Percentiles rank a stretch among this genome's conserved stretches.
Evolutionary conservation across 2,329 filamentous ascomycete genomes (phyloP).

Genomic region (Ceratocystis harringtonii): DNA sequence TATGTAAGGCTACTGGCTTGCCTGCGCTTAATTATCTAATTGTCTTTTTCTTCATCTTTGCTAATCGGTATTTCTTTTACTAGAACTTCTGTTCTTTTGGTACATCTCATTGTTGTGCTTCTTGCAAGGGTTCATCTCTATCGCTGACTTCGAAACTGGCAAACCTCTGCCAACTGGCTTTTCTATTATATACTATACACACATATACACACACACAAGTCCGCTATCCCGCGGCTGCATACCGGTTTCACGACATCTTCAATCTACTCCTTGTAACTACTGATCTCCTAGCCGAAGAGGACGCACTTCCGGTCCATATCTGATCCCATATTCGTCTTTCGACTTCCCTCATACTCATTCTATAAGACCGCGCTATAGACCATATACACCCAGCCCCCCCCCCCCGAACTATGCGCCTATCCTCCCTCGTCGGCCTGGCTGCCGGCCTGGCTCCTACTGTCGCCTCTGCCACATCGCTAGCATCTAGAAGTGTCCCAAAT

Average conservation of each 20-base stretch:
- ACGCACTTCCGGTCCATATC: not conserved
- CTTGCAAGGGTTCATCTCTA: not conserved
- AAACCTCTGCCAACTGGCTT: too few relatives aligned
- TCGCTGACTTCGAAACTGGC: not conserved
- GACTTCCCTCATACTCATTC: not conserved
- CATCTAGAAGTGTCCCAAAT: conserved; percentile 29
- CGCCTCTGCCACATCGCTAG: conserved; percentile 31
- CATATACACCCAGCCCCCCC: not conserved
- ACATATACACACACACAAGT: not conserved
- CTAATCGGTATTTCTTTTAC: not conserved
- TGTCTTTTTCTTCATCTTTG: not conserved
- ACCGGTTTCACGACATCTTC: not conserved
- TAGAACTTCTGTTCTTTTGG: not conserved
- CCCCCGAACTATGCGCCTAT: conserved; percentile 32
- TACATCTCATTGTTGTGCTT: not conserved
- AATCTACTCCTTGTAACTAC: not conserved
- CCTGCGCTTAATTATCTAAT: not conserved
- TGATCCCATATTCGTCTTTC: not conserved
- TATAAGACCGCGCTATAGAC: not conserved
- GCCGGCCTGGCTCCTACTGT: conserved; percentile 34
- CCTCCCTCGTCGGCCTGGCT: conserved; percentile 38
- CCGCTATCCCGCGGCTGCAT: not conserved
- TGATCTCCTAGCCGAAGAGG: not conserved
- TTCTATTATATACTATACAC: not conserved
- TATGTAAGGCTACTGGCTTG: not conserved